phyloP scores from a whole-genome alignment of 495 filamentous ascomycete genomes.

The Elasticomyces elasticus region DNA sequence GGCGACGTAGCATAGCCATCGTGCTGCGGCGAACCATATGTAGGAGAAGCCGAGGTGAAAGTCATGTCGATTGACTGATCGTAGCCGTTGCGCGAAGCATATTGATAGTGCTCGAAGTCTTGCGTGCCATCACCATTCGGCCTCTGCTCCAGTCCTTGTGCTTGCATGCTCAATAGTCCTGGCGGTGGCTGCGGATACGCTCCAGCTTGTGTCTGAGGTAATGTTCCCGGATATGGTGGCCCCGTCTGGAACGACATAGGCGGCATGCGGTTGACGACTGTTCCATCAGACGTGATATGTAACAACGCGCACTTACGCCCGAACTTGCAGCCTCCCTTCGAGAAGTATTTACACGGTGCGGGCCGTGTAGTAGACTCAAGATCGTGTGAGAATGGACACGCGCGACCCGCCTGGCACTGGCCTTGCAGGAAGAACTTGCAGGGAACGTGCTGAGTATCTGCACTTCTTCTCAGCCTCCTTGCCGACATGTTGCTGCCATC shows the following conservation, averaged over 20 bases:
- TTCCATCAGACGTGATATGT: conserved; percentile 88
- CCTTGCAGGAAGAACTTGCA: conserved; percentile 99
- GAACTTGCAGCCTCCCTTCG: conserved; percentile 99
- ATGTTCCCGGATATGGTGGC: conserved; percentile 18
- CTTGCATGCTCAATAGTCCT: conserved; percentile 31
- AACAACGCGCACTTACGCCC: conserved; percentile 93
- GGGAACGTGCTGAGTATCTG: conserved; percentile 94
- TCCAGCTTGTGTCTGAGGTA: conserved; percentile 53
- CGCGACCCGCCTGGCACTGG: conserved; percentile 88
- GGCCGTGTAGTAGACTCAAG: conserved; percentile 67
- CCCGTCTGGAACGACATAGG: conserved; percentile 35
- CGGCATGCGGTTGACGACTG: conserved; percentile 65
- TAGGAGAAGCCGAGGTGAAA: conserved; percentile 62
- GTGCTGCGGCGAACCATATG: conserved; percentile 83
- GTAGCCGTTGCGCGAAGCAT: conserved; percentile 5
- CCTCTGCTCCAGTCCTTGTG: conserved; percentile 25
- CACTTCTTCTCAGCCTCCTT: conserved; percentile 1
- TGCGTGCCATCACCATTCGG: conserved; percentile 21
- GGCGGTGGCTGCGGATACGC: conserved; percentile 35
- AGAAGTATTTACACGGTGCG: conserved; percentile 93
- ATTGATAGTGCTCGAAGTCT: conserved; percentile 42
- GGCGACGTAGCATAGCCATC: conserved; percentile 67
- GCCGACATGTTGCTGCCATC: background rate
- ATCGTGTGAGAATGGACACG: conserved; percentile 93
- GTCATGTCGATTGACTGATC: conserved; percentile 68